Evolutionary conservation across 1,139 yeast genomes (phyloP), one percentile per base, ranked within the genome.

Genomic region (Protomyces lactucae-debilis): DNA sequence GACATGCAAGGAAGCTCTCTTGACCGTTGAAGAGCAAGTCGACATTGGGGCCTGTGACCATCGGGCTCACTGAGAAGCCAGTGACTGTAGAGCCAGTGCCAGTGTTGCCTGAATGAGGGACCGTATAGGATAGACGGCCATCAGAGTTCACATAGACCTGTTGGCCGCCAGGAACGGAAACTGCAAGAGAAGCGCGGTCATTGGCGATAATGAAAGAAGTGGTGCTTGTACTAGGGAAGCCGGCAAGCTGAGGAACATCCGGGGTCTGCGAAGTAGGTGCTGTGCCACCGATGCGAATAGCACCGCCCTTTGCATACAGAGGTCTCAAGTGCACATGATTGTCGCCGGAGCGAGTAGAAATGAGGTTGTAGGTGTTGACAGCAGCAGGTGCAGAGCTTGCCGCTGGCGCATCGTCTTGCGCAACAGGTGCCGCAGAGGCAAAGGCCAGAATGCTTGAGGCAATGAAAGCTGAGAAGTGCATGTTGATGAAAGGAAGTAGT

Each of bases 161-260:
- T 52, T 57, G 61, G 12, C 61, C 61, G 23, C 61, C 61, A 8
- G 61, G 61, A 12, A 28, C 55, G 8, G 51, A 52, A 35, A 57
- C 61, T 21, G 23, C 53, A 35, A 57, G 51, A 0, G 48, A 16
- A 16, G 52, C 43, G 14, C 40, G 55, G 9, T n/a, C 40, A 36
- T 36, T 39, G 23, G 23, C 48, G 8, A 39, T 16, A 37, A 28
- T 9, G 55, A 51, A 57, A 3, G 55, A n/a, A 10, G 61, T 45
- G 14, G 35, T 39, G 28, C 23, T 23, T n/a, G 55, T 51, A 3
- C 9, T 18, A 12, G 61, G 61, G 25, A 39, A 14, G 6, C 61
- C 61, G 14, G 55, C 55, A 2, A 43, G 48, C 14, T 4, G 23
- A n/a, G 48, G 48, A 2, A 43, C 23, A 18, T 43, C 21, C 10